Evolutionary conservation across 306 rosid species (phyloP).

Genomic region (Cicer judaicum): DNA sequence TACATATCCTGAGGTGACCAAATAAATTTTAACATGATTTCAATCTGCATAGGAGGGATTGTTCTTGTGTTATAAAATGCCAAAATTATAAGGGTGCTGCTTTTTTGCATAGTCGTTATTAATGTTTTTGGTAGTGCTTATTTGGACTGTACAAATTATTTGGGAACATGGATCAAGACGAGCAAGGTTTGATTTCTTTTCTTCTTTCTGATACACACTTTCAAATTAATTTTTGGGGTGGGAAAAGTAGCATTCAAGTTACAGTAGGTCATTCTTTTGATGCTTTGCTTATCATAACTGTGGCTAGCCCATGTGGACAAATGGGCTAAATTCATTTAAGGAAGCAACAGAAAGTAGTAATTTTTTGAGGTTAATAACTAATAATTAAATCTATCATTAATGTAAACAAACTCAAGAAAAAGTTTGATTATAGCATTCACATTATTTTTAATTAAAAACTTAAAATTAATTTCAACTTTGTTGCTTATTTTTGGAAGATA

Average conservation of each 20-base stretch:
- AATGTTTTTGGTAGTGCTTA: background rate
- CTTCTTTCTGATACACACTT: background rate
- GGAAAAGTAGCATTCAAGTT: background rate
- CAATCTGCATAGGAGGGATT: background rate
- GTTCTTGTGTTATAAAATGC: background rate
- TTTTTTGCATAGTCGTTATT: background rate
- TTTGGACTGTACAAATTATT: background rate
- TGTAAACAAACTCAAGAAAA: no score
- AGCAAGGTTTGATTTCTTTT: background rate
- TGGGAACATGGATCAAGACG: background rate
- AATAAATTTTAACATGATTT: background rate
- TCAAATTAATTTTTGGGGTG: background rate
- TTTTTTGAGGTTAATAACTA: no score
- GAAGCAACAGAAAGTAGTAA: no score
- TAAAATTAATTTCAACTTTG: no score
- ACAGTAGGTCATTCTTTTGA: no score
- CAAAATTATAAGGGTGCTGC: background rate
- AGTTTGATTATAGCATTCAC: no score
- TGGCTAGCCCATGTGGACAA: no score
- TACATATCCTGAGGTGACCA: background rate
- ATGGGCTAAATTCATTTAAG: no score
- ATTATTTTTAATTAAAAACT: no score
- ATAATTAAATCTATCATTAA: no score
- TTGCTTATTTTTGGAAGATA: no score
- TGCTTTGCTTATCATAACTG: no score